Base-by-base conservation (phyloP, 2,329 filamentous ascomycete genomes). In the Talaromyces islandicus region DNA sequence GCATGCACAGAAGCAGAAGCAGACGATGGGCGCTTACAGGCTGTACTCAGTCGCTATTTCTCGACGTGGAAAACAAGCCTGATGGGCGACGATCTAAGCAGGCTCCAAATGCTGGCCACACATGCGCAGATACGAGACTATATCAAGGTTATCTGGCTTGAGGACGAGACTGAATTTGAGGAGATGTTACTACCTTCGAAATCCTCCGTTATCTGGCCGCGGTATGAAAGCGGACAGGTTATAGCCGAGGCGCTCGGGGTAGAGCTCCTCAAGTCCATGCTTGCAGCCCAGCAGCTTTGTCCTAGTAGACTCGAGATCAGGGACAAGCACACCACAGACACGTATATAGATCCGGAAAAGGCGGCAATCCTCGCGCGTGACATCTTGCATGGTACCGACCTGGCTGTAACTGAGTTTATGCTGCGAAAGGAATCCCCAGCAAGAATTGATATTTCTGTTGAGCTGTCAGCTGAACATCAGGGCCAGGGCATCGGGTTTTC, bases 61-160 rank as follows among this genome's bases (percentile, higher is more conserved):
- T 57, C 56, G 29, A 57, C 46, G 29, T 57, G 56, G 41, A 57
- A 52, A 57, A 57, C 56, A 38, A 38, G 30, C 46, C 56, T 57
- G 46, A 57, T 57, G 56, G 56, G 46, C 41, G 56, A 57, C 27
- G 56, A 57, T 57, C 56, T 57, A 21, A 57, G 56, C 46, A 57
- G 56, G 30, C 56, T 57, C 19, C 56, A 51, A 52, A 57, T 57
- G 46, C 56, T 57, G 21, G 46, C 43, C 19, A 41, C 21, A 57
- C 27, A 51, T 57, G 12, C 27, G 19, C 56, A 57, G 29, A 41
- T 57, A 52, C 46, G 56, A 57, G 43, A 57, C 56, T 41, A 38
- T 57, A 11, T 57, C 46, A 41, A 57, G 52, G 46, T 57, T 21
- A 52, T 52, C 19, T 29, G 24, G 24, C 43, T 57, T 30, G 46